These are phyloP conservation scores for Talaromyces wortmannii DNA, from an alignment of 495 filamentous ascomycete genomes.

Conservation along the genomic window DNA sequence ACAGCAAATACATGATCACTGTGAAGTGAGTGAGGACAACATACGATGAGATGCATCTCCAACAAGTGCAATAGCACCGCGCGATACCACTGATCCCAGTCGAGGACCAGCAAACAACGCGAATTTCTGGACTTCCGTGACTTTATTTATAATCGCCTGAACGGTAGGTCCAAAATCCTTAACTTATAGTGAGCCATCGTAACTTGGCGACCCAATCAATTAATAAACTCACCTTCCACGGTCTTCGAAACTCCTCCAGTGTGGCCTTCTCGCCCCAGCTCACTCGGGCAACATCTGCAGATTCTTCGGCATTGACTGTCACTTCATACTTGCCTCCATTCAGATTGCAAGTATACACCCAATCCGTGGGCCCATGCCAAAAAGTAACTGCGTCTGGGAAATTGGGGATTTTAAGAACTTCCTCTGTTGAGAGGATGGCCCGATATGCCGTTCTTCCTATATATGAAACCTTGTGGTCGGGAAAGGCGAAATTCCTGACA, in stretches of 20 bases:
- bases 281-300: constrained; percentile 6
- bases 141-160: constrained; percentile 7
- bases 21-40: not conserved
- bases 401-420: constrained; percentile 10
- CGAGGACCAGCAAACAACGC: constrained; percentile 15
- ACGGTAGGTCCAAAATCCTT: constrained; percentile 16
- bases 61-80: constrained; percentile 12
- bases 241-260: constrained; percentile 9
- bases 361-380: constrained; percentile 16
- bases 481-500: constrained; percentile 16
- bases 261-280: constrained; percentile 15
- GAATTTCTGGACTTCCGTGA: constrained; percentile 15
- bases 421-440: constrained; percentile 9
- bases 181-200: not conserved
- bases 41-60: constrained; percentile 22
- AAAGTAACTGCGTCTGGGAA: constrained; percentile 17
- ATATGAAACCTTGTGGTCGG: constrained; percentile 13
- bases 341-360: constrained; percentile 19
- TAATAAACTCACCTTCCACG: constrained; percentile 6
- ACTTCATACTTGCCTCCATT: constrained; percentile 14
- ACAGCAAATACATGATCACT: not conserved
- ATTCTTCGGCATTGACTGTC: constrained; percentile 7
- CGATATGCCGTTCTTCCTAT: constrained; percentile 17
- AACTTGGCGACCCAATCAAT: not conserved
- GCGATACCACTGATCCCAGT: constrained; percentile 5